Evolutionary conservation across 768 basidiomycete species (phyloP).

Genomic region (Boletus insuetus): DNA sequence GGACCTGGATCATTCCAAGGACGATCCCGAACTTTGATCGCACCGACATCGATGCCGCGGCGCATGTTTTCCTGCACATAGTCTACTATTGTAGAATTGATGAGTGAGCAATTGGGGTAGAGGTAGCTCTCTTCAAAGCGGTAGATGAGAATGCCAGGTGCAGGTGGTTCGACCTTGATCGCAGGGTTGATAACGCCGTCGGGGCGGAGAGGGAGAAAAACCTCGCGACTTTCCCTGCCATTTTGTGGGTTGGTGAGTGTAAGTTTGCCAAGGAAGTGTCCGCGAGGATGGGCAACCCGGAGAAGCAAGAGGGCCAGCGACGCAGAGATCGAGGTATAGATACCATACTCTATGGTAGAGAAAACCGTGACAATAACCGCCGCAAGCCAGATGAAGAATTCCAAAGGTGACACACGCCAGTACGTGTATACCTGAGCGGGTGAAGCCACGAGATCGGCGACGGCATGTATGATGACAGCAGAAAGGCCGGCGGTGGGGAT

Average conservation of each 20-base stretch:
- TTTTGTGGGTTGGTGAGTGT: constrained; percentile 45
- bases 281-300: constrained; percentile 84
- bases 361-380: constrained; percentile 94
- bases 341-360: constrained; percentile 91
- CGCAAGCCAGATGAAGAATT: constrained; percentile 85
- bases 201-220: constrained; percentile 76
- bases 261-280: constrained; percentile 87
- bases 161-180: constrained; percentile 71
- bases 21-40: constrained; percentile 66
- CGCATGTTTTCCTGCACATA: constrained; percentile 76
- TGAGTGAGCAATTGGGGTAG: constrained; percentile 71
- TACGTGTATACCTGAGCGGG: constrained; percentile 80
- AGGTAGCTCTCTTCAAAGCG: constrained; percentile 89
- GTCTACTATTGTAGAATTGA: constrained; percentile 74
- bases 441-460: constrained; percentile 81
- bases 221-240: constrained; percentile 52
- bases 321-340: constrained; percentile 78
- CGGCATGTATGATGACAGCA: constrained; percentile 93
- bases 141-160: constrained; percentile 88
- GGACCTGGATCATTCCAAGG: constrained; percentile 96
- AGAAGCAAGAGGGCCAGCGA: constrained; percentile 80
- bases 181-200: constrained; percentile 63
- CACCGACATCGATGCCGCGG: constrained; percentile 69
- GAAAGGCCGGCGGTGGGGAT: constrained; percentile 81
- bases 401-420: constrained; percentile 93